Evolutionary conservation across 1,139 yeast species (phyloP).

Genomic region (Geotrichum bryndzae): DNA sequence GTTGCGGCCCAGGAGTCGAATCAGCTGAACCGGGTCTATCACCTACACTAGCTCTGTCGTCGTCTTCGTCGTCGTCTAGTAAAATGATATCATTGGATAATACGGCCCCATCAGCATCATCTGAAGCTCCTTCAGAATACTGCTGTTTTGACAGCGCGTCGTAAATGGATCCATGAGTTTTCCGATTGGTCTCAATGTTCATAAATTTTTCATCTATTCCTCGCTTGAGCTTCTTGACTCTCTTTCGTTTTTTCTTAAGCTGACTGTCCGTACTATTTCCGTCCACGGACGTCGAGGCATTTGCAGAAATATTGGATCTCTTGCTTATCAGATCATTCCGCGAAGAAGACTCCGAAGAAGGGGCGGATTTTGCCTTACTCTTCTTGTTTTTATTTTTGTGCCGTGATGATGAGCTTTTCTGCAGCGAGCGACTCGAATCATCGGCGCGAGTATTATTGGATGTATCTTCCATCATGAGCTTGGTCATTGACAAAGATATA

Average conservation of each 20-base stretch:
- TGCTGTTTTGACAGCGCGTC: neutral
- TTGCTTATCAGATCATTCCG: neutral
- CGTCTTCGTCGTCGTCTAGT: conserved; percentile 5
- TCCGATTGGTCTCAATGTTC: neutral
- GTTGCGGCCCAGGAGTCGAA: neutral
- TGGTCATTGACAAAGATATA: neutral
- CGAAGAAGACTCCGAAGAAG: neutral
- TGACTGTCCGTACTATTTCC: neutral
- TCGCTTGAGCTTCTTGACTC: neutral
- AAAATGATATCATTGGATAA: conserved; percentile 1
- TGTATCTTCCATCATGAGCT: neutral
- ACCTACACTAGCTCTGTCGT: neutral
- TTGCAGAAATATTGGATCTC: neutral
- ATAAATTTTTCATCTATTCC: neutral
- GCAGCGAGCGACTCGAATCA: neutral
- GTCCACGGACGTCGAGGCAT: neutral
- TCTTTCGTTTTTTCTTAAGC: neutral
- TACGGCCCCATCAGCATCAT: neutral
- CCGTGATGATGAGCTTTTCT: neutral
- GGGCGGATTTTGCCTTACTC: neutral
- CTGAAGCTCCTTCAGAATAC: neutral
- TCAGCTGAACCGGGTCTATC: neutral
- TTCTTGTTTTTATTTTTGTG: neutral
- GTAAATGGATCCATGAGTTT: conserved; percentile 2
- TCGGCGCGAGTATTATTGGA: neutral